Base-by-base conservation (phyloP, 345 rosid genomes). In the Gossypium rotundifolium region DNA sequence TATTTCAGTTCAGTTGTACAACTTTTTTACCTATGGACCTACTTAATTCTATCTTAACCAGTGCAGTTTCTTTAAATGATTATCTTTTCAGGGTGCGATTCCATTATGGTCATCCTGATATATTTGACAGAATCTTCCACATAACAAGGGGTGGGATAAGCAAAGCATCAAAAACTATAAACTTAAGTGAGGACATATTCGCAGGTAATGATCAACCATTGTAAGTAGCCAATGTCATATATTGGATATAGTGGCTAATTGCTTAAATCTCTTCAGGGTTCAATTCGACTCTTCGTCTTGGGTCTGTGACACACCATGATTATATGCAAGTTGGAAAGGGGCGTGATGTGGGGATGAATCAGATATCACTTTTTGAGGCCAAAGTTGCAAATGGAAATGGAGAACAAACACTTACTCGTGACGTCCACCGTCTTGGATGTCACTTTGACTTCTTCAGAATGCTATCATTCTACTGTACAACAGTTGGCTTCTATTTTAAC, bases 241-340 rank as follows among this genome's bases (percentile, higher is more conserved):
- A 18, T 74, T 25, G n/a, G 17, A 48, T 72, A 23, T 79, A 11
- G 44, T 20, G 38, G 23, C 44, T 67, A 11, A 70, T 65, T 20
- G 70, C 45, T 45, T 53, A 60, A 29, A 23, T 8, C 58, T 63
- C 23, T 42, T 70, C 81, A 93, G 98, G 98, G 72, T 91, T 89
- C 80, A 93, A 93, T 81, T 93, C 98, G 23, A 93, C 98, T 45
- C 84, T 93, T 57, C 92, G 96, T 54, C 90, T 87, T 79, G 98
- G 98, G 45, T 84, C 86, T 74, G 89, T 93, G 65, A 93, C 98
- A 44, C 98, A 91, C 83, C 96, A 93, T 73, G 98, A 93, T 78
- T 93, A 93, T 76, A 93, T 93, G 83, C 98, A 93, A 88, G 96
- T 91, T 77, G 98, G 98, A 25, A 93, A 93, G 80, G 98, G 98